Conservation (phyloP, 768 basidiomycete species). For the Imleria badia region DNA sequence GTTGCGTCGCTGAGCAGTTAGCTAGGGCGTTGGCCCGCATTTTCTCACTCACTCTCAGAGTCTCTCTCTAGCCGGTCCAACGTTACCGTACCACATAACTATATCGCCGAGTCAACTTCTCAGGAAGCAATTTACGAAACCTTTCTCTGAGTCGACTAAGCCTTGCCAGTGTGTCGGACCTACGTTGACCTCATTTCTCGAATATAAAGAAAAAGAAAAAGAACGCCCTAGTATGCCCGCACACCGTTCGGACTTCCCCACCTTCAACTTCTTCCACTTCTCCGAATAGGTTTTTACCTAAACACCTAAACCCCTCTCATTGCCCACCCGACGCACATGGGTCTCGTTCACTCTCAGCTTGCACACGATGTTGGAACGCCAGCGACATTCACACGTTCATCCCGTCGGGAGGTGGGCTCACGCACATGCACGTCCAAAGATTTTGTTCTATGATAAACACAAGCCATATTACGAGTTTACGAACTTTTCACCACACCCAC, state of each 20-base stretch:
- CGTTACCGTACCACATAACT: too few species aligned
- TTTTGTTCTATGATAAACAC: constrained; percentile 64
- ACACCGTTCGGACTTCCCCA: neutral
- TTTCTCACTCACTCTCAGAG: too few species aligned
- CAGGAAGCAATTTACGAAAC: too few species aligned
- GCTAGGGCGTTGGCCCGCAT: too few species aligned
- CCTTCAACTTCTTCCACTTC: neutral
- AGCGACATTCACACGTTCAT: constrained; percentile 30
- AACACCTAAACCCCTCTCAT: neutral
- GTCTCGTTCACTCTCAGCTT: constrained; percentile 17
- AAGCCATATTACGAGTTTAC: constrained; percentile 71
- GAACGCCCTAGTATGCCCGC: constrained; percentile 14
- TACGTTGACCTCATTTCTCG: constrained; percentile 17
- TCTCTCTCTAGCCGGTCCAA: too few species aligned
- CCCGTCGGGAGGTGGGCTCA: constrained; percentile 25
- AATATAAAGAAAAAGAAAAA: neutral
- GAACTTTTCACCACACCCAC: constrained; percentile 70
- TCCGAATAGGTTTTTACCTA: neutral
- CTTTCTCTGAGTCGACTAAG: too few species aligned
- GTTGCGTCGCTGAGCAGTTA: too few species aligned
- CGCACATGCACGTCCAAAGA: constrained; percentile 28
- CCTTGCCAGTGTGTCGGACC: too few species aligned
- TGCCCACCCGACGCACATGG: constrained; percentile 11
- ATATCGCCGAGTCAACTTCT: too few species aligned
- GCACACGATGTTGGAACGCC: constrained; percentile 27